Evolutionary conservation across 2,329 filamentous ascomycete genomes (phyloP), one percentile per base, ranked within the genome.

Genomic region (Claviceps sp.): DNA sequence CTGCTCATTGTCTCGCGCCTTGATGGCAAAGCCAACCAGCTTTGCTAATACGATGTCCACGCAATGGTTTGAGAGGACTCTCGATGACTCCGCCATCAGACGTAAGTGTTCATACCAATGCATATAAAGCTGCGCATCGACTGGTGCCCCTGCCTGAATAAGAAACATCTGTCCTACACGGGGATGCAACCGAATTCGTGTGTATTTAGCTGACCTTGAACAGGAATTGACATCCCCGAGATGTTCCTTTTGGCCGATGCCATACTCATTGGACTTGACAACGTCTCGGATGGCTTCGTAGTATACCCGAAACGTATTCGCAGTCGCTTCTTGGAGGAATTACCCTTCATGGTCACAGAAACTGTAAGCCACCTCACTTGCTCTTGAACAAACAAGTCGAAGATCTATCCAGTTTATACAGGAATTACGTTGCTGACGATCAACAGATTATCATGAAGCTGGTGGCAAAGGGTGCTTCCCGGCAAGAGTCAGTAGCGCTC

Each of bases 281-380:
- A 88, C 59, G 77, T 89, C 46, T 76, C 74, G 34, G 73, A 75
- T 50, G 84, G 85, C 10, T 72, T 89, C 11, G 83, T 87, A n/a
- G 78, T 95, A 41, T 95, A 94, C 68, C 87, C 87, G 2, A 76
- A 79, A 52, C 75, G 82, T 52, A 88, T 94, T 64, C 73, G 76
- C 55, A 73, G 76, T 54, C 82, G 77, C 56, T 73, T 94, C 46
- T 76, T 82, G 59, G 77, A 82, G 56, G 87, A 94, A 68, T 78
- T 96, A 14, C 90, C 90, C 1, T 95, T 95, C 70, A 94, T 91
- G 85, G 77, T 82, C 7, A 89, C 83, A 7, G 64, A 60, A 52
- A 55, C 47, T 34, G 51, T 52, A 46, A 43, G 51, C 26, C 24
- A 22, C 42, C 16, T 42, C 44, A 46, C 37, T 14, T 19, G 5